These are phyloP conservation scores for Mortierella claussenii DNA, from an alignment of 192 early-diverging fungal species.

Conservation along the genomic window DNA sequence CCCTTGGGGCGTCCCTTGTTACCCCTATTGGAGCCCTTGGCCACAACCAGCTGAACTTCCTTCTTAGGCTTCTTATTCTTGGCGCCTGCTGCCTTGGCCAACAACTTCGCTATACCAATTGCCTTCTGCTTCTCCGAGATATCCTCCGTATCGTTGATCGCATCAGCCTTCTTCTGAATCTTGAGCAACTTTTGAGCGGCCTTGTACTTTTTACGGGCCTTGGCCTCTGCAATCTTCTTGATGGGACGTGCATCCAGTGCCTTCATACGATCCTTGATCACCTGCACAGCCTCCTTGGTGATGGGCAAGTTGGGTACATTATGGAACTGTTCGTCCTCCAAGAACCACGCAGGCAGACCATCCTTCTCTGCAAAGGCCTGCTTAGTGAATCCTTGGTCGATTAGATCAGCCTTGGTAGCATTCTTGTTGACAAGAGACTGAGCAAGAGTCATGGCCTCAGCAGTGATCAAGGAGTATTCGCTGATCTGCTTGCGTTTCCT, in stretches of 20 bases:
- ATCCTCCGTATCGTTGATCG: slow-evolving; percentile 86
- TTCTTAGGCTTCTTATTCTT: slow-evolving; percentile 83
- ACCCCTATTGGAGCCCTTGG: slow-evolving; percentile 81
- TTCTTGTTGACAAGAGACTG: slow-evolving; percentile 83
- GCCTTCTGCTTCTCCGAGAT: slow-evolving; percentile 92
- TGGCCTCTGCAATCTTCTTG: slow-evolving; percentile 99
- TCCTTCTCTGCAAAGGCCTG: slow-evolving; percentile 88
- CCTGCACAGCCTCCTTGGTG: slow-evolving; percentile 95
- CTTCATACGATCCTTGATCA: slow-evolving; percentile 83
- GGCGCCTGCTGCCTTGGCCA: slow-evolving; percentile 77
- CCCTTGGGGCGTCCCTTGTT: slow-evolving; percentile 94
- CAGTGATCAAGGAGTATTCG: slow-evolving; percentile 76
- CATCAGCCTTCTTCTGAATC: slow-evolving; percentile 89
- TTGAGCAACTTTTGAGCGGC: slow-evolving; percentile 79
- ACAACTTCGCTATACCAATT: slow-evolving; percentile 80
- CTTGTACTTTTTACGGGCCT: slow-evolving; percentile 89
- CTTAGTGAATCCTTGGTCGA: slow-evolving; percentile 93
- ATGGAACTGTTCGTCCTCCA: slow-evolving; percentile 90
- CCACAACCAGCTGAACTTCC: slow-evolving; percentile 91
- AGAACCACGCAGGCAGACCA: slow-evolving; percentile 92
- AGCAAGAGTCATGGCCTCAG: slow-evolving; percentile 91
- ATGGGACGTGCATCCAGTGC: slow-evolving; percentile 97
- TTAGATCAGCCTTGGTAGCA: slow-evolving; percentile 81
- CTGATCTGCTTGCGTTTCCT: slow-evolving; percentile 56
- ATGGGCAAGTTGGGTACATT: slow-evolving; percentile 91